phyloP scores from a whole-genome alignment of 2,329 filamentous ascomycete species.

The Penicillium sp. region DNA sequence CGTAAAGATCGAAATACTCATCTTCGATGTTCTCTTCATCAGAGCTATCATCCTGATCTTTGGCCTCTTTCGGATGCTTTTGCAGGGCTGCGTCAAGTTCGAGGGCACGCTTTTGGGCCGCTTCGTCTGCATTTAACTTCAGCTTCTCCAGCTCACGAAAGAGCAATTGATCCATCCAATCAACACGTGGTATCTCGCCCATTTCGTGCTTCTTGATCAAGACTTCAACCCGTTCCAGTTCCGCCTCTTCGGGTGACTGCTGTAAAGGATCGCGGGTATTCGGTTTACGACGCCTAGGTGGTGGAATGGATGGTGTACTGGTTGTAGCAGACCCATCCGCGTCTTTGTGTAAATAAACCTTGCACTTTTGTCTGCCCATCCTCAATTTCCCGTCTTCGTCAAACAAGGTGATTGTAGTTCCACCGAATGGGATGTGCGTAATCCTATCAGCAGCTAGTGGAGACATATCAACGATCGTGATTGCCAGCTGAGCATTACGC shows the following conservation, averaged over 20 bases:
- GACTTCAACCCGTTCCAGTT: conserved; percentile 83
- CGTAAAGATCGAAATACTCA: conserved; percentile 74
- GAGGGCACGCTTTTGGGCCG: conserved; percentile 57
- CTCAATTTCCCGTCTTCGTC: conserved; percentile 87
- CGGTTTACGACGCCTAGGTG: conserved; percentile 54
- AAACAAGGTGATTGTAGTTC: conserved; percentile 88
- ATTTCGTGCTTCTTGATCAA: conserved; percentile 98
- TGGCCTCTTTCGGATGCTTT: conserved; percentile 25
- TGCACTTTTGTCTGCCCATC: conserved; percentile 89
- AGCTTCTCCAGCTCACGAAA: conserved; percentile 85
- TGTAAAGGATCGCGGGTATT: conserved; percentile 48
- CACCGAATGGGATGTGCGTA: conserved; percentile 86
- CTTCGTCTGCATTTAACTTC: conserved; percentile 62
- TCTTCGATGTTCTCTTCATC: conserved; percentile 49
- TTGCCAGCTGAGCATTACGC: conserved; percentile 76
- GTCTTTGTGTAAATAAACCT: conserved; percentile 73
- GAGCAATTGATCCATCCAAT: conserved; percentile 94
- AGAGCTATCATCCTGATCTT: conserved; percentile 40
- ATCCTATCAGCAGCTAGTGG: conserved; percentile 67
- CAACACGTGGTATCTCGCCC: conserved; percentile 87
- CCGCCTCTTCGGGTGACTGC: conserved; percentile 69
- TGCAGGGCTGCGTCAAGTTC: conserved; percentile 30
- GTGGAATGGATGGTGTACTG: conserved; percentile 69
- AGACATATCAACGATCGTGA: conserved; percentile 93
- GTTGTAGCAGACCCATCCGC: conserved; percentile 83